Evolutionary conservation across 768 basidiomycete species (phyloP).

Genomic region (Termitomyces sp.): DNA sequence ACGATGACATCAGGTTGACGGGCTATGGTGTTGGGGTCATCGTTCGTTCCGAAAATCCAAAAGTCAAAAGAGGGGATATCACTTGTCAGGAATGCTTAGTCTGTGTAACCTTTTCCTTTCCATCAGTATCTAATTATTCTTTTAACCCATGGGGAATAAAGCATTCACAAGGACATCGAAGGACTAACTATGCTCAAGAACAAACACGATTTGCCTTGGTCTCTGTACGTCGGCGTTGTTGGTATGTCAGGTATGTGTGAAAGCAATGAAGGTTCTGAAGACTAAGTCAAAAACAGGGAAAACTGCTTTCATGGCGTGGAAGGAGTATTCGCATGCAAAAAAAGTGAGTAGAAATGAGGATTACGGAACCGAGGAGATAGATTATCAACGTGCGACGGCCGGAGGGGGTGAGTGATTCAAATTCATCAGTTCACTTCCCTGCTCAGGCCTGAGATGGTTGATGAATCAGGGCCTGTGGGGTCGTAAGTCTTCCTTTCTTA

Average conservation of each 20-base stretch:
- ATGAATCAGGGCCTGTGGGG: conserved; percentile 41
- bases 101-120: too few relatives aligned
- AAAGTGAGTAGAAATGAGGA: conserved; percentile 7
- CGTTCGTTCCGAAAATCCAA: conserved; percentile 12
- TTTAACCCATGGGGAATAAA: conserved; percentile 38
- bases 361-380: too few relatives aligned
- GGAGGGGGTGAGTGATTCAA: conserved; percentile 24
- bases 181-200: conserved; percentile 28
- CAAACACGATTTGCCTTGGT: conserved; percentile 41
- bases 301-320: conserved; percentile 35
- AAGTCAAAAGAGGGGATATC: conserved; percentile 22
- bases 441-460: conserved; percentile 17
- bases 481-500: conserved; percentile 33
- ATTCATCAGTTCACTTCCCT: background rate
- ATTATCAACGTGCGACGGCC: conserved; percentile 19
- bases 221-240: conserved; percentile 38
- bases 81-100: conserved; percentile 24
- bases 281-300: conserved; percentile 6
- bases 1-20: conserved; percentile 7
- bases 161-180: conserved; percentile 17
- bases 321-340: conserved; percentile 30
- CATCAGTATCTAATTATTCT: too few relatives aligned
- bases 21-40: conserved; percentile 16
- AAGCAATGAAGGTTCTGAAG: background rate
- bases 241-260: conserved; percentile 46